Base-by-base conservation (phyloP, 75 land plant species). In the Picea sitchensis region DNA sequence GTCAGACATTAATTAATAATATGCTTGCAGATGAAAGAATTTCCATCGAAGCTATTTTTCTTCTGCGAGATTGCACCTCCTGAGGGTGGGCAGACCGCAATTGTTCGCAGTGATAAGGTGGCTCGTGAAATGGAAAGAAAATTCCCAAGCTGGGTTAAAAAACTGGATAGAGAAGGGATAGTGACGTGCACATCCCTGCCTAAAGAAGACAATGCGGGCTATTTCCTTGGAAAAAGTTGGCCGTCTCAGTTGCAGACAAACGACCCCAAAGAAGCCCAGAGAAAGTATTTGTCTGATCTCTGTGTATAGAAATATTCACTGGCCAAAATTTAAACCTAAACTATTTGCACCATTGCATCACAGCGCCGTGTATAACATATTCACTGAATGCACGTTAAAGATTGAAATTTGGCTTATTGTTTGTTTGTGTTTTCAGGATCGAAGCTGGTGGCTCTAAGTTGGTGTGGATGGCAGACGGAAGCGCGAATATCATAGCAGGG, bases 141-240 rank as follows among this genome's bases (percentile, higher is more conserved):
- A 67, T 64, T 65, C 56, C 86, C 86, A 18, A 77, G 61, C 26
- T 17, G 23, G 1, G 80, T 84, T 18, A 61, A 64, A 63, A 72
- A 81, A 58, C 34, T 78, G 36, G 79, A 80, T 58, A 31, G 15
- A 58, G 14, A 78, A 81, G 62, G 86, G 80, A 14, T 54, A 81
- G 14, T 67, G 31, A 14, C 80, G 61, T 78, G 61, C 78, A 0
- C 61, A 65, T 75, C 44, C 59, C 2, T 67, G 80, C 58, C 86
- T 74, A 15, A 78, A 68, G 64, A 73, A 76, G 69, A 75, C 20
- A 77, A 84, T 30, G 63, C 77, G 0, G 61, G 75, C 0, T 84
- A 77, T 59, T 78, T 81, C 77, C 78, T 79, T 21, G 86, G 86
- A 20, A 18, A 81, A 79, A 78, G 83, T 2, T 85, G 87, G 87